Evolutionary conservation across 108 stramenopile genomes (phyloP), one percentile per base, ranked within the genome.

Genomic region (Cyclotella kingstonii): DNA sequence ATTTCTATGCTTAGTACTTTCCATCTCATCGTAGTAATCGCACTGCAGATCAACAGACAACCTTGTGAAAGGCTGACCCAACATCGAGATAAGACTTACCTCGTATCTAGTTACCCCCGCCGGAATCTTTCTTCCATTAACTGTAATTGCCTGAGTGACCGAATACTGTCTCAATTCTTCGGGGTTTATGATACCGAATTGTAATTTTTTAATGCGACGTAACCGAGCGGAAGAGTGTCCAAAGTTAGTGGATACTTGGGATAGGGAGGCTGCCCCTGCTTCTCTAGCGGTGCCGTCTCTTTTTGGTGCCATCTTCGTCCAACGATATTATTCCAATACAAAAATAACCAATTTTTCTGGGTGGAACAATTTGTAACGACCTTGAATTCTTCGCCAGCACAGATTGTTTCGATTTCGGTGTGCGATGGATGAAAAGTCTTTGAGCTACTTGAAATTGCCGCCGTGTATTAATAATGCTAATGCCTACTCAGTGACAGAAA

Each of bases 131-230:
- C 87, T 73, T 15, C 86, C 89, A 73, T 96, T 93, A 49, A 97
- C 87, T 29, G 88, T 94, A 43, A 89, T 80, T 50, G 89, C 89
- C 73, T 96, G 95, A 5, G 96, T 95, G 50, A 97, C 98, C 23
- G 88, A 92, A 80, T 89, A 89, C 73, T 93, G 91, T 15, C 87
- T 77, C 78, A 96, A 77, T 79, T 97, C 96, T 31, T 98, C 93
- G 3, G 98, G 98, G 82, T 94, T 87, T 39, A 96, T 80, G 34
- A 99, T 86, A 25, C 97, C 96, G 68, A 99, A 98, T 78, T 99
- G 97, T 14, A 99, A 78, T 71, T 93, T 94, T 69, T 92, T 89
- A 58, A 99, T 84, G 14, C 92, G 77, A 50, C 92, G 81, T 29
- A 97, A 66, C 15, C 90, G 87, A 12, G 89, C 94, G 5, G 84